Conservation (phyloP, 2,329 filamentous ascomycete species). For the Neofusicoccum laricinum region DNA sequence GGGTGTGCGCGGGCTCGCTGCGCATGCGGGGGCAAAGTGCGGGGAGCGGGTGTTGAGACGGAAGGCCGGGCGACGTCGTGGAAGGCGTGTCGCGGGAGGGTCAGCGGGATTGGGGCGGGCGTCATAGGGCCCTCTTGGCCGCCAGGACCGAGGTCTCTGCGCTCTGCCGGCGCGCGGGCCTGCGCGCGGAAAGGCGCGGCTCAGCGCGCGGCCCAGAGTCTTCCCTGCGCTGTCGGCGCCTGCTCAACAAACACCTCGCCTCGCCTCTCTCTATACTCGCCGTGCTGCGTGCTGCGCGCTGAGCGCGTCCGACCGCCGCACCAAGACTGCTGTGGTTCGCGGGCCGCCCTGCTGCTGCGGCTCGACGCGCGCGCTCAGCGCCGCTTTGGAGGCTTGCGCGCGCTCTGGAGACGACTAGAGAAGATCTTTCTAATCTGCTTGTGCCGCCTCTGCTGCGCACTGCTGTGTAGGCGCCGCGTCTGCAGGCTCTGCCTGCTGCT, state of each 20-base stretch:
- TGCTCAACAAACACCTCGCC: not conserved
- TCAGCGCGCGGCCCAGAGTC: not conserved
- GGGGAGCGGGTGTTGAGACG: not conserved
- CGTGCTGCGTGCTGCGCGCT: too few relatives aligned
- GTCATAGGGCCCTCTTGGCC: not conserved
- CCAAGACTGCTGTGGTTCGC: too few relatives aligned
- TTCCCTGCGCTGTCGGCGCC: not conserved
- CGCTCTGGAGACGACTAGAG: too few relatives aligned
- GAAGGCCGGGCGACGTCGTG: not conserved
- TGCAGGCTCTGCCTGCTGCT: not conserved
- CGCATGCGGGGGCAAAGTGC: constrained; percentile 1
- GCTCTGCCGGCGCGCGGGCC: not conserved
- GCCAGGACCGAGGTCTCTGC: not conserved
- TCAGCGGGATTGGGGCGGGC: not conserved
- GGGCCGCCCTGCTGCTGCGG: too few relatives aligned
- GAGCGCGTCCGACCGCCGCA: too few relatives aligned
- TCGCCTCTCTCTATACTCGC: too few relatives aligned
- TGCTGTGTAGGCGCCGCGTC: too few relatives aligned
- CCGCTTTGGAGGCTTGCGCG: too few relatives aligned
- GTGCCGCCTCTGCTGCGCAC: too few relatives aligned
- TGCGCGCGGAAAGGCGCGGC: not conserved
- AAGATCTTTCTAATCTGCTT: too few relatives aligned
- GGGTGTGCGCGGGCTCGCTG: not conserved
- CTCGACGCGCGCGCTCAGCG: too few relatives aligned
- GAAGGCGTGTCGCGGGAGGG: not conserved